These are phyloP conservation scores for Penicillium flavigenum DNA, from an alignment of 495 filamentous ascomycete genomes.

Conservation along the genomic window DNA sequence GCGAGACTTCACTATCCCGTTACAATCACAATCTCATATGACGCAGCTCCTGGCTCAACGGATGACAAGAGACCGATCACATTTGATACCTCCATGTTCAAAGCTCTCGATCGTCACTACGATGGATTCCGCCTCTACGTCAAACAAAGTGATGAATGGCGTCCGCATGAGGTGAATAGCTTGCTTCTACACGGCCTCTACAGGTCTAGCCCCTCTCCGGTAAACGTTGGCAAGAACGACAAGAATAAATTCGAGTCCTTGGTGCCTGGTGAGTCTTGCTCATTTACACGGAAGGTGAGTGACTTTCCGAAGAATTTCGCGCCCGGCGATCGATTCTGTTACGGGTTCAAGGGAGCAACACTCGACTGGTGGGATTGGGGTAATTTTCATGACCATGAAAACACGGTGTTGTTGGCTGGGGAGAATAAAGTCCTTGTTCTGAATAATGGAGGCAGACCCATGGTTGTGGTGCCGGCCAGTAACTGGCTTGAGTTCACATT, in stretches of 20 bases:
- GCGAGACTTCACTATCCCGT: slow-evolving; percentile 1
- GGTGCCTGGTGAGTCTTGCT: too few relatives aligned
- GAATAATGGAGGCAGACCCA: background rate
- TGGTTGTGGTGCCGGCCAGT: background rate
- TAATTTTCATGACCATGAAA: too few relatives aligned
- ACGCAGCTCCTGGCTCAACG: background rate
- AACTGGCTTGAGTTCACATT: background rate
- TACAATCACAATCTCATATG: slow-evolving; percentile 6
- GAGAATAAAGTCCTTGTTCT: background rate
- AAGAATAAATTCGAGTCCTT: too few relatives aligned
- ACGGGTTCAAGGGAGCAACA: too few relatives aligned
- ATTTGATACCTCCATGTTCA: slow-evolving; percentile 4
- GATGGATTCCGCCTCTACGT: slow-evolving; percentile 8
- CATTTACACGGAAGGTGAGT: too few relatives aligned
- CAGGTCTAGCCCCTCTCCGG: background rate
- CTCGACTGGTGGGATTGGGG: too few relatives aligned
- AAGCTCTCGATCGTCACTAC: background rate
- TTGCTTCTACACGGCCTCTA: background rate
- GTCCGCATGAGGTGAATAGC: background rate
- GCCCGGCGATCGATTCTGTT: too few relatives aligned
- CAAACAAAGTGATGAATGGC: background rate
- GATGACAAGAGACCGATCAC: background rate
- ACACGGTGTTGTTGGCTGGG: background rate
- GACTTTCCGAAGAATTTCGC: too few relatives aligned
- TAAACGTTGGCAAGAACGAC: background rate